Base-by-base conservation (phyloP, 768 basidiomycete genomes). In the Mycena leptocephala region DNA sequence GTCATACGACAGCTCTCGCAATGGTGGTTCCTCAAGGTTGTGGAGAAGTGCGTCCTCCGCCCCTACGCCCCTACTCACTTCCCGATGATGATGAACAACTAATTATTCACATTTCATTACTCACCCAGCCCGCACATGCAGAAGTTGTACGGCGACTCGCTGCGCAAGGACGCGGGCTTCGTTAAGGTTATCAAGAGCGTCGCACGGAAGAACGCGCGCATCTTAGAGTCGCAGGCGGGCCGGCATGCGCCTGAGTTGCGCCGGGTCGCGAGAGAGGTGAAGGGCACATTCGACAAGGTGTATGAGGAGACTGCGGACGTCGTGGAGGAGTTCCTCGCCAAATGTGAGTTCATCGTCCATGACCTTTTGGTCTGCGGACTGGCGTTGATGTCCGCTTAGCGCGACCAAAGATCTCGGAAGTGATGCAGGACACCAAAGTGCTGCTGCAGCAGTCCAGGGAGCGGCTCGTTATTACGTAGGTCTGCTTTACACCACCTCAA, bases 111-210 rank as follows among this genome's bases (percentile, higher is more conserved):
- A 8, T 22, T 56, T 56, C 39, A 46, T 59, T 72, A 20, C 20
- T 48, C 41, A 33, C 18, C 10, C 28, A 99, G 98, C 79, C 98
- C 98, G n/a, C 98, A 99, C 85, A 99, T 99, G 98, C 93, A 92
- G 76, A 97, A 96, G 82, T 89, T 99, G 24, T 99, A 99, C 83
- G 98, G 98, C 3, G 93, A 97, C 81, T 93, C 95, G 18, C 87
- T 99, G 16, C 93, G 98, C 77, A 96, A 97, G 85, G 98, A 99
- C 73, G 98, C 97, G 1, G 98, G 98, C 65, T 95, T 99, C 77
- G 96, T 98, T 79, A 98, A 99, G 87, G 97, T 99, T n/a, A 94
- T 99, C 84, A 97, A 97, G 86, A 95, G 90, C 74, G 96, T 97
- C 13, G 97, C 97, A 5, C 93, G 90, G 81, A 94, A 93, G 86